phyloP scores from a whole-genome alignment of 139 green algal genomes.

The Marvania coccoides region DNA sequence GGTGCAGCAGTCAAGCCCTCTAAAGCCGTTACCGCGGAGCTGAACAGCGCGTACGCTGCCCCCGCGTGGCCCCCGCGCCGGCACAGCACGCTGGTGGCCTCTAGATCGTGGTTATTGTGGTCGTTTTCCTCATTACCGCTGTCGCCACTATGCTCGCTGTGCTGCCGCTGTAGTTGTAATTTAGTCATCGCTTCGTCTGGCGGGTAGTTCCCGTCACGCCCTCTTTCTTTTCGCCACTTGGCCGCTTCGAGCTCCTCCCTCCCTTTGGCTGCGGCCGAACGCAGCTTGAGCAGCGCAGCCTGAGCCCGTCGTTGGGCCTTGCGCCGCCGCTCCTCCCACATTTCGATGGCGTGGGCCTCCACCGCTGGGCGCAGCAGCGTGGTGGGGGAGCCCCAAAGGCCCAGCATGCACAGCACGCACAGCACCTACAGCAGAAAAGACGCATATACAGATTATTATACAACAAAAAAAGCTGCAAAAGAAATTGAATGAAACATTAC shows the following conservation, averaged over 20 bases:
- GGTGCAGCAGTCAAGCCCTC: too few species aligned
- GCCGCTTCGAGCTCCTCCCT: constrained; percentile 24
- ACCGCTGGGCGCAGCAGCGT: constrained; percentile 40
- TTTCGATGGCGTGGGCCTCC: constrained; percentile 24
- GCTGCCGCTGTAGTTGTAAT: too few species aligned
- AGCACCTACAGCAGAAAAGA: constrained; percentile 31
- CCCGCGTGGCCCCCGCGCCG: too few species aligned
- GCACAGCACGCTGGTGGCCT: too few species aligned
- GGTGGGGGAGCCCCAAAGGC: constrained; percentile 37
- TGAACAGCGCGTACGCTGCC: too few species aligned
- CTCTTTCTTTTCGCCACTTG: constrained; percentile 2
- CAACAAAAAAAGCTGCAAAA: neutral
- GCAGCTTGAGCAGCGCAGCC: constrained; percentile 28
- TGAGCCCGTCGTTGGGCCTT: constrained; percentile 13
- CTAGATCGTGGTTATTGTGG: too few species aligned
- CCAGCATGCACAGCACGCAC: constrained; percentile 54
- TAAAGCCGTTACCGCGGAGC: too few species aligned
- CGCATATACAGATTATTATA: neutral
- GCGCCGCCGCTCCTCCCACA: constrained; percentile 19
- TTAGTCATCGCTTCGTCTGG: too few species aligned
- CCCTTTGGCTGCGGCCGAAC: constrained; percentile 33
- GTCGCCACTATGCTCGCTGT: too few species aligned
- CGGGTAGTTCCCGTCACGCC: neutral
- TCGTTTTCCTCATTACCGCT: too few species aligned
- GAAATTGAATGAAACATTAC: neutral